These are phyloP conservation scores for Botrytis deweyae DNA, from an alignment of 2,329 filamentous ascomycete species.

Conservation along the genomic window DNA sequence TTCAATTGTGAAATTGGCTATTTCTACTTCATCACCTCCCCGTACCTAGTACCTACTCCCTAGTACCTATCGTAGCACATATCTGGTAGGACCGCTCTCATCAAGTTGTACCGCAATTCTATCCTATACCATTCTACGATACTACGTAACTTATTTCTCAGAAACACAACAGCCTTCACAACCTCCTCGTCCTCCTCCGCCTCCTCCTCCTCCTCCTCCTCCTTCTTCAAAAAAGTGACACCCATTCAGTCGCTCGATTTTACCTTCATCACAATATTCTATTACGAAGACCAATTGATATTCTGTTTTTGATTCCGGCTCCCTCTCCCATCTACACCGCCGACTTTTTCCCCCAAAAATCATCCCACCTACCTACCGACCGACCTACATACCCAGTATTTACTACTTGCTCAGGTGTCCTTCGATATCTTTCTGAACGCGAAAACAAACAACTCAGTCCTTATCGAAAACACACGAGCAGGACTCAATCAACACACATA, in stretches of 20 bases:
- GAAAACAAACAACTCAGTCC: neutral
- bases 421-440: constrained; percentile 11
- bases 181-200: neutral
- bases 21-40: too few species aligned
- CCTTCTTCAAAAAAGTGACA: neutral
- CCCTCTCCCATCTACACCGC: constrained; percentile 1
- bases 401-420: neutral
- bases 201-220: neutral
- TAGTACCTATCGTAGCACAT: neutral
- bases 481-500: constrained; percentile 6
- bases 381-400: neutral
- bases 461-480: constrained; percentile 9
- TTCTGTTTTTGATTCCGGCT: neutral
- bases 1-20: constrained; percentile 11
- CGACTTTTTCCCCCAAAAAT: neutral
- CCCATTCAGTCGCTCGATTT: constrained; percentile 5
- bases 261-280: neutral
- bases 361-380: neutral
- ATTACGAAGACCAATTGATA: neutral
- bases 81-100: neutral
- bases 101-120: neutral
- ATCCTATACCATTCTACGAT: neutral
- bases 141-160: constrained; percentile 2
- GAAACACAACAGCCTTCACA: constrained; percentile 9
- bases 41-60: neutral